Evolutionary conservation across 2,329 filamentous ascomycete genomes (phyloP).

Genomic region (Pseudopyricularia cyperi): DNA sequence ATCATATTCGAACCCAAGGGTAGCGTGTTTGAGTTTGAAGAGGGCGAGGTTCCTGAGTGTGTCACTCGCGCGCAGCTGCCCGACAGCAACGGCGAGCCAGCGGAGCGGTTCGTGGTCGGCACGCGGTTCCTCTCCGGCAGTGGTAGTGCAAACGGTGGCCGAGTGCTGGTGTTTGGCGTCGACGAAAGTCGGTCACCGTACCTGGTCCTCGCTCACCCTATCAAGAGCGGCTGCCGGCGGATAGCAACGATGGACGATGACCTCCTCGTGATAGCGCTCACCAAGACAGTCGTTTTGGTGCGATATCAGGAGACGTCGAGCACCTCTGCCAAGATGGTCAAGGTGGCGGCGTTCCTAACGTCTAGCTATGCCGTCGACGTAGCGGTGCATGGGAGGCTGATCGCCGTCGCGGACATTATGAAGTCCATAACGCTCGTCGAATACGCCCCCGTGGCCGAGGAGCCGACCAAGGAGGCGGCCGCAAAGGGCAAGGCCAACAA

Average conservation of each 20-base stretch:
- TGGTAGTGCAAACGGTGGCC: conserved; percentile 36
- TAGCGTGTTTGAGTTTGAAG: conserved; percentile 48
- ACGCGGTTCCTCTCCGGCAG: conserved; percentile 65
- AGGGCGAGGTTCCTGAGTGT: conserved; percentile 67
- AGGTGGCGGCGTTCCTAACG: conserved; percentile 64
- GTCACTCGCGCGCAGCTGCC: conserved; percentile 66
- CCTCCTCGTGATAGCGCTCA: conserved; percentile 73
- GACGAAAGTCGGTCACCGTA: conserved; percentile 62
- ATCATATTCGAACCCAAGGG: conserved; percentile 71
- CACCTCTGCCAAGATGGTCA: conserved; percentile 46
- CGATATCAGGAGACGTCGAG: conserved; percentile 42
- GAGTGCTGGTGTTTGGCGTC: conserved; percentile 76
- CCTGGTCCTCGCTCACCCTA: conserved; percentile 51
- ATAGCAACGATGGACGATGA: conserved; percentile 37
- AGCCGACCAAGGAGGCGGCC: conserved; percentile 9
- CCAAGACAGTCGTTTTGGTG: conserved; percentile 65
- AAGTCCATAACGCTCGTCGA: conserved; percentile 76
- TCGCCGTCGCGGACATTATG: conserved; percentile 86
- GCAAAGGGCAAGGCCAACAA: conserved; percentile 27
- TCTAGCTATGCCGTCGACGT: conserved; percentile 76
- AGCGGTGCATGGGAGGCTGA: conserved; percentile 57
- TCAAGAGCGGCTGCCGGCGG: conserved; percentile 72
- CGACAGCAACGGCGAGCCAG: conserved; percentile 37
- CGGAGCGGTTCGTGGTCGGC: conserved; percentile 81
- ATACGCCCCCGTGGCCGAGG: conserved; percentile 40